Evolutionary conservation across 148 eudicot species (phyloP).

Genomic region (Silene conica): DNA sequence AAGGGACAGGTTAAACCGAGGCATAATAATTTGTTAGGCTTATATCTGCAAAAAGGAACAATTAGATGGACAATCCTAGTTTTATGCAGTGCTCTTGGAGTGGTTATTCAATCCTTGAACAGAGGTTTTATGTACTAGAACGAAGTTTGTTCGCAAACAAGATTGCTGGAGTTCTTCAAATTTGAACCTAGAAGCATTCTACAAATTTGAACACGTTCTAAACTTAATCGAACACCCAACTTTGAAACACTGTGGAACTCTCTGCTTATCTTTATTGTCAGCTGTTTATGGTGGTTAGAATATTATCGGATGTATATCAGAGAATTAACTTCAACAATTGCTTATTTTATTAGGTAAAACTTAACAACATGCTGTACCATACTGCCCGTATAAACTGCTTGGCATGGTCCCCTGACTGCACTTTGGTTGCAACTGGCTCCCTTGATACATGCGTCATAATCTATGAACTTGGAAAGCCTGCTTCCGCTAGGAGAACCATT

Average conservation of each 20-base stretch:
- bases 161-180: not conserved
- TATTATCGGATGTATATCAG: not conserved
- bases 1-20: not conserved
- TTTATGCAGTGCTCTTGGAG: not conserved
- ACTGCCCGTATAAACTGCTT: constrained; percentile 82
- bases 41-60: not conserved
- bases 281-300: not conserved
- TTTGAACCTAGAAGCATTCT: not conserved
- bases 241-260: not conserved
- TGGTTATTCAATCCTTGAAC: not conserved
- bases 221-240: not conserved
- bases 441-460: constrained; percentile 80
- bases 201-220: too few species aligned
- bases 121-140: not conserved
- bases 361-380: constrained; percentile 86
- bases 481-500: constrained; percentile 68
- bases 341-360: constrained; percentile 59
- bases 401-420: constrained; percentile 85
- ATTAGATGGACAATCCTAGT: not conserved
- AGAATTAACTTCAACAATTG: not conserved
- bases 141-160: not conserved
- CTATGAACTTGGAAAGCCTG: constrained; percentile 69
- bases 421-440: constrained; percentile 84
- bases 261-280: not conserved
- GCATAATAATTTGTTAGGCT: not conserved